A percentile compares a stretch with the other conserved stretches of the same genome.
These are phyloP conservation scores for Yamadazyma paraphyllophila DNA, from an alignment of 805 yeast species.

Conservation along the genomic window DNA sequence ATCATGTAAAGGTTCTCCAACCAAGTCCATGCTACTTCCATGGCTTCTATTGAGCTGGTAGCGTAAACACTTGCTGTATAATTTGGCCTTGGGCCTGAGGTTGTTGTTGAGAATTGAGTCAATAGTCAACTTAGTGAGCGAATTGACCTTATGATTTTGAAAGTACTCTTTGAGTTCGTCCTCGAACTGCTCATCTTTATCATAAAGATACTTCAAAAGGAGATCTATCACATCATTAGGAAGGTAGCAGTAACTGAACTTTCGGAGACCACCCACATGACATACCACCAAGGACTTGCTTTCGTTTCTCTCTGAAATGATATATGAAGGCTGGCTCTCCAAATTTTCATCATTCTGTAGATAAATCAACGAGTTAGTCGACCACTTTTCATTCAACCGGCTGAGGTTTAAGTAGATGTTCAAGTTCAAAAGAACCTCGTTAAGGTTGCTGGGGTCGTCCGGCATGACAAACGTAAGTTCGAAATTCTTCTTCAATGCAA, in stretches of 20 bases:
- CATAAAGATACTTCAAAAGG: conserved; percentile 22
- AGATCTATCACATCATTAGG: conserved; percentile 28
- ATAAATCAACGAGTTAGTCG: conserved; percentile 22
- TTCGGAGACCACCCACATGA: conserved; percentile 41
- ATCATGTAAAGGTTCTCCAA: conserved; percentile 19
- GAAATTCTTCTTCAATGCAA: conserved; percentile 38
- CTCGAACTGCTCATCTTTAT: conserved; percentile 11
- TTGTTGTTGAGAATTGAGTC: conserved; percentile 26
- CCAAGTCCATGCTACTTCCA: conserved; percentile 15
- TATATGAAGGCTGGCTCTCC: conserved; percentile 27
- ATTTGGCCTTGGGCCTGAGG: conserved; percentile 28
- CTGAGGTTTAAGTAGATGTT: conserved; percentile 27
- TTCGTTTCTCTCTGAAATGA: conserved; percentile 27
- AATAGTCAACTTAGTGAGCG: conserved; percentile 28
- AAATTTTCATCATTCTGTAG: conserved; percentile 19
- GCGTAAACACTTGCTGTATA: conserved; percentile 23
- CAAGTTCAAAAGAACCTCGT: conserved; percentile 33
- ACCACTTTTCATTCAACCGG: background rate
- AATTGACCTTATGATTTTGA: conserved; percentile 12
- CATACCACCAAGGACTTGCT: conserved; percentile 31
- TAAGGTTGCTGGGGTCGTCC: conserved; percentile 30
- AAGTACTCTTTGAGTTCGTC: conserved; percentile 19
- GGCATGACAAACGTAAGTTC: conserved; percentile 31
- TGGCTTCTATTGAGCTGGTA: conserved; percentile 7
- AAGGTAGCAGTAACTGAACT: conserved; percentile 36